A percentile compares a stretch with the other conserved stretches of the same genome.
Conservation (phyloP, 768 basidiomycete species). For the Hygrophoropsis aurantiaca region DNA sequence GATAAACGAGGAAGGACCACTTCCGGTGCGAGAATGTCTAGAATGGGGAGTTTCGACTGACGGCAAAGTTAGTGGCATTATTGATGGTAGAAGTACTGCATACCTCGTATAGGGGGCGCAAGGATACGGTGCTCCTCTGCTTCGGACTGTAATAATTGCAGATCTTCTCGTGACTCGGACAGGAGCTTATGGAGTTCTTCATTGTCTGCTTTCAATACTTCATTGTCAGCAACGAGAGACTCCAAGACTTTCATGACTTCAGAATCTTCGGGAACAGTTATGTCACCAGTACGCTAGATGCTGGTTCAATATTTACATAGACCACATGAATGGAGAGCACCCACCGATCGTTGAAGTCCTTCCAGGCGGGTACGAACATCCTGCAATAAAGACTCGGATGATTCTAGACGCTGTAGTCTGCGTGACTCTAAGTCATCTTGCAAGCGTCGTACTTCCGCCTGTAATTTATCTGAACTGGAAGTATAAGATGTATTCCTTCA, state of each 20-base stretch:
- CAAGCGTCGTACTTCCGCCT: conserved; percentile 62
- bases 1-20: conserved; percentile 41
- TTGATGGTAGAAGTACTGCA: not conserved
- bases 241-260: conserved; percentile 74
- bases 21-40: conserved; percentile 42
- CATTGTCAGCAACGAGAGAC: conserved; percentile 84
- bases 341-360: conserved; percentile 57
- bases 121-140: conserved; percentile 68
- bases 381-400: conserved; percentile 64
- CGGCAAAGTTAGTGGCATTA: not conserved
- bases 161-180: conserved; percentile 74
- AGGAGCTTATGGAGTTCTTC: conserved; percentile 75
- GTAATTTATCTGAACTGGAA: conserved; percentile 57
- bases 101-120: conserved; percentile 45
- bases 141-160: conserved; percentile 68
- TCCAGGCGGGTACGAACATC: conserved; percentile 67
- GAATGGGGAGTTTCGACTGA: conserved; percentile 34
- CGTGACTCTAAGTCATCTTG: conserved; percentile 64
- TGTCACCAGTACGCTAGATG: conserved; percentile 38
- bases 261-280: conserved; percentile 42
- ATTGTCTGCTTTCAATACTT: conserved; percentile 78
- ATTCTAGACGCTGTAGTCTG: conserved; percentile 57
- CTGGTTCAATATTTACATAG: conserved; percentile 15
- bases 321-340: conserved; percentile 16
- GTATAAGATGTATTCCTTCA: not conserved